These are phyloP conservation scores for Sporodiniella umbellata DNA, from an alignment of 371 early-diverging fungal genomes.

Conservation along the genomic window DNA sequence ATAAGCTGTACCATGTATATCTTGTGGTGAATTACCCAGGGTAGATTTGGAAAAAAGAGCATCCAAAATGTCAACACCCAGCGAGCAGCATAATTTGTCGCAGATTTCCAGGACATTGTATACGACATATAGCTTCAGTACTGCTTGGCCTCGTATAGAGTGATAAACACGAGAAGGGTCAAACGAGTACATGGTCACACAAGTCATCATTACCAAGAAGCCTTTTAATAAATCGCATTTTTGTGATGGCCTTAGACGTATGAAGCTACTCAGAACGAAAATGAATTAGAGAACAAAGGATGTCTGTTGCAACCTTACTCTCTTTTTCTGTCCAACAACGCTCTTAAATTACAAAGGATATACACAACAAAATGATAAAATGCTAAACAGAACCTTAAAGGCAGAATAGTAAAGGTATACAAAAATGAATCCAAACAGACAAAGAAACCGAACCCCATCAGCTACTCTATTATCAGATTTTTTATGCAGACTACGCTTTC, in stretches of 20 bases:
- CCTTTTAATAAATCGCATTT: constrained; percentile 87
- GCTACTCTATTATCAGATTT: constrained; percentile 26
- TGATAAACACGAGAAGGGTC: constrained; percentile 93
- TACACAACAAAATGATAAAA: constrained; percentile 35
- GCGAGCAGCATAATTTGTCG: constrained; percentile 89
- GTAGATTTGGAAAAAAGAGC: constrained; percentile 79
- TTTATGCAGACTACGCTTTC: too few relatives aligned
- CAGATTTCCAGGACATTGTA: constrained; percentile 94
- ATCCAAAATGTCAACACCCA: constrained; percentile 93
- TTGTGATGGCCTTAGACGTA: constrained; percentile 70
- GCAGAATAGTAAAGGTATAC: constrained; percentile 90
- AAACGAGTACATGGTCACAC: constrained; percentile 68
- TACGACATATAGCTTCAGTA: constrained; percentile 95
- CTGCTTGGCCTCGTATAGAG: constrained; percentile 91
- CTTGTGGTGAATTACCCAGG: constrained; percentile 35
- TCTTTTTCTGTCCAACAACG: constrained; percentile 16
- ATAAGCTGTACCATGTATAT: constrained; percentile 24
- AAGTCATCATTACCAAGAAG: constrained; percentile 67
- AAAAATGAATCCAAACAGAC: constrained; percentile 94
- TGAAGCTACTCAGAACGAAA: too few relatives aligned
- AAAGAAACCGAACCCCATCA: constrained; percentile 86
- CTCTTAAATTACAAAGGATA: constrained; percentile 14
- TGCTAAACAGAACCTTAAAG: constrained; percentile 80
- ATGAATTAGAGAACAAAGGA: background rate
- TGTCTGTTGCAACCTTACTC: constrained; percentile 11